Conservation (phyloP, 2,329 filamentous ascomycete species). For the Amauroascus niger region DNA sequence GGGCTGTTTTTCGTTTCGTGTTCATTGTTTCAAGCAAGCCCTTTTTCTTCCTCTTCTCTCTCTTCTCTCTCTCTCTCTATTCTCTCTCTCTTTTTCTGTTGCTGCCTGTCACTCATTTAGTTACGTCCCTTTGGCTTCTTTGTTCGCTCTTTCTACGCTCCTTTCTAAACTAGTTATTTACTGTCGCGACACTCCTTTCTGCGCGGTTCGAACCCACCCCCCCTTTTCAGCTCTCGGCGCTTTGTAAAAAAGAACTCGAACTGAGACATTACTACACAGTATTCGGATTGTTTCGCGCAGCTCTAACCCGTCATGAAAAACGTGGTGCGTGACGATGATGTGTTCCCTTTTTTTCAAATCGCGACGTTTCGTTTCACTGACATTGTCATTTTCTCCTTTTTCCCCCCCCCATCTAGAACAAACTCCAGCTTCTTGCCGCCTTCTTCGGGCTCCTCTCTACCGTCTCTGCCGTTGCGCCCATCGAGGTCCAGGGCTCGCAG, state of each 20-base stretch:
- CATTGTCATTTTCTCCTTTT: not conserved
- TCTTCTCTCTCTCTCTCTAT: too few relatives aligned
- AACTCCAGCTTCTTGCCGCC: constrained; percentile 27
- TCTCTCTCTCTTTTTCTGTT: too few relatives aligned
- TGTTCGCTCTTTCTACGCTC: not conserved
- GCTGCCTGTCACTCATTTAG: too few relatives aligned
- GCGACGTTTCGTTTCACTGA: not conserved
- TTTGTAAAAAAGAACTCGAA: too few relatives aligned
- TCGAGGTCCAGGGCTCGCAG: constrained; percentile 50
- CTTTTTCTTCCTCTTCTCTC: too few relatives aligned
- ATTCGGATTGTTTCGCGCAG: not conserved
- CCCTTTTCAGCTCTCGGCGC: too few relatives aligned
- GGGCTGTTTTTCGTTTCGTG: too few relatives aligned
- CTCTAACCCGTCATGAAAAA: not conserved
- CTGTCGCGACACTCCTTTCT: not conserved
- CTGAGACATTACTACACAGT: not conserved
- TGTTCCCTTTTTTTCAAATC: not conserved
- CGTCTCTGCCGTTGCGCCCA: constrained; percentile 45
- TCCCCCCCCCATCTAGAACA: not conserved
- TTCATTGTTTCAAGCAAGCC: too few relatives aligned
- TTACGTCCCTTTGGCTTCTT: not conserved
- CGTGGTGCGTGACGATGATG: not conserved
- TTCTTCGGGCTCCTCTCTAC: constrained; percentile 37
- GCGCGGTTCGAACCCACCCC: not conserved
- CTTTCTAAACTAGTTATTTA: too few relatives aligned